Percentiles rank a stretch among this genome's conserved stretches.
Evolutionary conservation across 2,329 filamentous ascomycete species (phyloP).

Genomic region (Pseudohalonectria lignicola): DNA sequence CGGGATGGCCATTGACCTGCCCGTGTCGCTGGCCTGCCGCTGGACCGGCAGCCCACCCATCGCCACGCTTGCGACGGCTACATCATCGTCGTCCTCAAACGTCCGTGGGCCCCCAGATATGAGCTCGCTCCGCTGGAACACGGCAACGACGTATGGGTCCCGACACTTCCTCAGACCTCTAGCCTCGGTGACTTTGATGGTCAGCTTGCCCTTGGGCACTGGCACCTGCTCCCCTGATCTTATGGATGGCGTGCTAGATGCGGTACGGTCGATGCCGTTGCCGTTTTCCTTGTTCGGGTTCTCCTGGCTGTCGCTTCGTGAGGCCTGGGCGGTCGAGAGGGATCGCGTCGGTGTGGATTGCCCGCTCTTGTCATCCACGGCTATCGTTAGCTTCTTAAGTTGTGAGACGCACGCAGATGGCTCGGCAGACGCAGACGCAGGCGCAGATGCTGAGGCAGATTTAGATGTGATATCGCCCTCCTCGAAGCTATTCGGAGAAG

Average conservation of each 20-base stretch:
- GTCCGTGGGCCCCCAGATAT: conserved; percentile 77
- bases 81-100: conserved; percentile 49
- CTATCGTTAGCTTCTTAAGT: conserved; percentile 83
- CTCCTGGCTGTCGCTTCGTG: conserved; percentile 31
- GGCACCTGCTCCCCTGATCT: conserved; percentile 51
- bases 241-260: conserved; percentile 38
- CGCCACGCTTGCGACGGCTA: conserved; percentile 24
- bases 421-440: conserved; percentile 23
- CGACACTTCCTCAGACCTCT: conserved; percentile 70
- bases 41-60: conserved; percentile 43
- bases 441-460: conserved; percentile 1
- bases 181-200: conserved; percentile 79
- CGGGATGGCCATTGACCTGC: conserved; percentile 83
- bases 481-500: conserved; percentile 28
- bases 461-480: conserved; percentile 9
- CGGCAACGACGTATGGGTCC: conserved; percentile 90
- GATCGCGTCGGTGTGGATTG: conserved; percentile 83
- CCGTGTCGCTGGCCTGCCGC: conserved; percentile 68
- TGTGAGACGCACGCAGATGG: conserved; percentile 55
- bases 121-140: conserved; percentile 93
- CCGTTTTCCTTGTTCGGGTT: conserved; percentile 24
- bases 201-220: conserved; percentile 74
- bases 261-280: conserved; percentile 32
- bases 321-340: conserved; percentile 53
- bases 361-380: conserved; percentile 75